A percentile compares a stretch with the other conserved stretches of the same genome.
Evolutionary conservation across 768 basidiomycete genomes (phyloP).

Genomic region (Mrakia gelida): DNA sequence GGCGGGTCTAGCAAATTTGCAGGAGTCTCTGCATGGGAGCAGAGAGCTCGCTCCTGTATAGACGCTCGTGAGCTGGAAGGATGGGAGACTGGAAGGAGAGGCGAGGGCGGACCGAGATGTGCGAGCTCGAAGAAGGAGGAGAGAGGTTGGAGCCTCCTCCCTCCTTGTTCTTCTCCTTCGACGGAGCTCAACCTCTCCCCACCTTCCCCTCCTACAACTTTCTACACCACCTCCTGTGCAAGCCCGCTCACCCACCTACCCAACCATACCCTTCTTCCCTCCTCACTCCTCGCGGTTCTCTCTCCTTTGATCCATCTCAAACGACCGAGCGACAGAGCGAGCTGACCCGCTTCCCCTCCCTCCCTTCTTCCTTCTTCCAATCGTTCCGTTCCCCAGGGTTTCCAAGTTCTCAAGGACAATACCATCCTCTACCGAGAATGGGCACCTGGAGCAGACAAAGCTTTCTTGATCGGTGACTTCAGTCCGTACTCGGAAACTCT

Average conservation of each 20-base stretch:
- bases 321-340: not conserved
- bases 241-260: not conserved
- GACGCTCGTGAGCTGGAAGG: too few relatives aligned
- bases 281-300: not conserved
- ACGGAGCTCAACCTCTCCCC: not conserved
- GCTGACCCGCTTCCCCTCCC: not conserved
- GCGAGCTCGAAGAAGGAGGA: not conserved
- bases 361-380: not conserved
- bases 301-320: not conserved
- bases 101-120: too few relatives aligned
- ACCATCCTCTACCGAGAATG: slow-evolving; percentile 85
- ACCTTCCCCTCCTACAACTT: not conserved
- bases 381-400: slow-evolving; percentile 48
- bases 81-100: too few relatives aligned
- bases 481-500: slow-evolving; percentile 57
- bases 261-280: not conserved
- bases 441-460: slow-evolving; percentile 85
- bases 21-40: too few relatives aligned
- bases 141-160: not conserved
- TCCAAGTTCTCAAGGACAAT: slow-evolving; percentile 64
- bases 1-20: too few relatives aligned
- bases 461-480: slow-evolving; percentile 88
- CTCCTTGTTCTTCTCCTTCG: not conserved
- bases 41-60: too few relatives aligned
- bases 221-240: not conserved